Base-by-base conservation (phyloP, 169 alveolate genomes). In the Eimeria falciformis region DNA sequence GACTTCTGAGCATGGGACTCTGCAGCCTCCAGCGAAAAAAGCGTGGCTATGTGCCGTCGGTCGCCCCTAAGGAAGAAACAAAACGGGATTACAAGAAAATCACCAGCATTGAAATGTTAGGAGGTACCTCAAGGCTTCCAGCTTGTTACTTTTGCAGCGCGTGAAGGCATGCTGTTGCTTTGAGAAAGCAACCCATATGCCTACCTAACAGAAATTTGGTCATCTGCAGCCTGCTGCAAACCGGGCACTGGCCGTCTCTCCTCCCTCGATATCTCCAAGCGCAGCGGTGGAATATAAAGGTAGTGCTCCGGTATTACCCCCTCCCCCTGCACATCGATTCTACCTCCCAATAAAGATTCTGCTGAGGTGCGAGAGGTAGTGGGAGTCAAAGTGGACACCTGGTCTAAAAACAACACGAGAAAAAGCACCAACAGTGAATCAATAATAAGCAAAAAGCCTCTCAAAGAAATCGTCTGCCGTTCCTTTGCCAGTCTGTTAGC, bases 1-100 rank as follows among this genome's bases (percentile, higher is more conserved):
- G 88, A 43, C 25, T 78, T 78, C 40, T 78, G 88, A 18, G 88
- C 88, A 3, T 47, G 53, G 9, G 88, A 78, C 33, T 47, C 88
- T 29, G 88, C 88, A 25, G 88, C 88, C 25, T 78, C 88, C 71
- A 78, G 53, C 47, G 88, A 78, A 40, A 78, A 78, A 7, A 78
- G 73, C 25, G 88, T 78, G 6, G 88, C 88, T 4, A 78, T 78
- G 37, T 78, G 88, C 18, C 88, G 88, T 21, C 88, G 45, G 29
- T 78, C 88, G 25, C 46, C 88, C 73, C 88, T 78, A 62, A 50
- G 33, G 18, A 27, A 23, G 58, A 2, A n/a, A n/a, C 73, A 62
- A 0, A 62, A 62, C 73, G 33, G 18, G 23, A 50, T 21, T 50
- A 12, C 18, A 21, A 50, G 62, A 50, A 12, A 12, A 50, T 1